Evolutionary conservation across 192 early-diverging fungal genomes (phyloP), one percentile per base, ranked within the genome.

Genomic region (Coemansia furcata): DNA sequence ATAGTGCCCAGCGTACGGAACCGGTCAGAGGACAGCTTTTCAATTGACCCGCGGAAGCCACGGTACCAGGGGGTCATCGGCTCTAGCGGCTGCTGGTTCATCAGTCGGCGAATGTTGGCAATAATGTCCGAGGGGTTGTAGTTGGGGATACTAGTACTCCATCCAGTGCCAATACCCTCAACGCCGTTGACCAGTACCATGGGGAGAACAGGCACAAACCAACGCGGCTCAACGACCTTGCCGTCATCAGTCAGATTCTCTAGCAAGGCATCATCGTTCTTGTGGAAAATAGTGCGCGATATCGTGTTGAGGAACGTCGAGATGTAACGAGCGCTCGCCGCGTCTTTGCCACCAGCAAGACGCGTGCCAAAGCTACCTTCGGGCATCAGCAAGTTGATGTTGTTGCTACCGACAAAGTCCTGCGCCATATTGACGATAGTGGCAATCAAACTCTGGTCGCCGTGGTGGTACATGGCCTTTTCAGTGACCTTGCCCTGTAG

Each of bases 291-390:
- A 0, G 84, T 72, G 54, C 95, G 86, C 0, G 96, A 81, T 14
- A 99, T 86, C 49, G 86, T 78, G 6, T 85, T 69, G 33, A 96
- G 74, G 30, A 77, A 84, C 0, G 95, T 96, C 71, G 89, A 92
- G 65, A 99, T 93, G 83, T 99, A 99, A 95, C 97, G 95, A 81
- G 96, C 85, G 73, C 89, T 91, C n/a, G 96, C 96, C 30, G 94
- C 91, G 73, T 95, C 94, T 74, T 97, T 95, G 37, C 94, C 95
- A 54, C 97, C 94, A 29, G 89, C 84, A 78, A 91, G 66, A 23
- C 96, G 85, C 30, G 93, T 96, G 65, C 97, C 97, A 70, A 99
- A 99, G 66, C 94, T 89, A 71, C 97, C 97, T 57, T 83, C 71
- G 10, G 95, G 95, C 52, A 89, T 79, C 43, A 99, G 68, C 60